These are phyloP conservation scores for Exophiala aquamarina DNA, from an alignment of 2,329 filamentous ascomycete genomes.

Conservation along the genomic window DNA sequence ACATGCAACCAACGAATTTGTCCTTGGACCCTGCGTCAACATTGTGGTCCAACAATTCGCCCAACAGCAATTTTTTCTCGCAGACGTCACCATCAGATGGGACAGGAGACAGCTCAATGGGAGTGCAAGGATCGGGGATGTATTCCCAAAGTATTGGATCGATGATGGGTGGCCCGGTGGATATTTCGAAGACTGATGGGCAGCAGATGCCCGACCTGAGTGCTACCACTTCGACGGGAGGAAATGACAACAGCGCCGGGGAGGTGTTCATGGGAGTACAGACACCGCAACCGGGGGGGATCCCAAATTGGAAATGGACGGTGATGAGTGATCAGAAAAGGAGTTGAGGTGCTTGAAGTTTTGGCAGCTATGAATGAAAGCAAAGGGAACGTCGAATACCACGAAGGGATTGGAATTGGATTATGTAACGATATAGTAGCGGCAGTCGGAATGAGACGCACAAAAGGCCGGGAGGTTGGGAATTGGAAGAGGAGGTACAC, in stretches of 20 bases:
- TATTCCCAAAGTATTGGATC: constrained; percentile 15
- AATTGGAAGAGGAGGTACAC: too few species aligned
- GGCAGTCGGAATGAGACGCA: too few species aligned
- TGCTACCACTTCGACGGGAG: constrained; percentile 7
- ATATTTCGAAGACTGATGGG: constrained; percentile 12
- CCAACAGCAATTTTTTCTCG: constrained; percentile 22
- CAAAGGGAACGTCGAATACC: neutral
- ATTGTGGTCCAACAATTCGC: constrained; percentile 33
- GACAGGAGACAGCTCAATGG: constrained; percentile 12
- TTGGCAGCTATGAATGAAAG: too few species aligned
- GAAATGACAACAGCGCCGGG: constrained; percentile 21
- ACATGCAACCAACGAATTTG: constrained; percentile 58
- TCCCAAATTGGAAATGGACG: constrained; percentile 28
- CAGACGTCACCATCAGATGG: constrained; percentile 18
- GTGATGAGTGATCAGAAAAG: constrained; percentile 23
- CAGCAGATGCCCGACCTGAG: constrained; percentile 19
- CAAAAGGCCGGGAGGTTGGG: too few species aligned
- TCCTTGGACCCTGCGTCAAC: constrained; percentile 42
- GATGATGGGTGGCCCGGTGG: constrained; percentile 16
- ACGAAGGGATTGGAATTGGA: neutral
- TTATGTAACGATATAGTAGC: neutral
- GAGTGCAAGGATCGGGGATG: constrained; percentile 14
- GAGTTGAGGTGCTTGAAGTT: too few species aligned
- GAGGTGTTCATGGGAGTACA: constrained; percentile 30
- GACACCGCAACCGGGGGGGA: constrained; percentile 23